Conservation (phyloP, 305 asterid species). For the Plantago coronopus region DNA sequence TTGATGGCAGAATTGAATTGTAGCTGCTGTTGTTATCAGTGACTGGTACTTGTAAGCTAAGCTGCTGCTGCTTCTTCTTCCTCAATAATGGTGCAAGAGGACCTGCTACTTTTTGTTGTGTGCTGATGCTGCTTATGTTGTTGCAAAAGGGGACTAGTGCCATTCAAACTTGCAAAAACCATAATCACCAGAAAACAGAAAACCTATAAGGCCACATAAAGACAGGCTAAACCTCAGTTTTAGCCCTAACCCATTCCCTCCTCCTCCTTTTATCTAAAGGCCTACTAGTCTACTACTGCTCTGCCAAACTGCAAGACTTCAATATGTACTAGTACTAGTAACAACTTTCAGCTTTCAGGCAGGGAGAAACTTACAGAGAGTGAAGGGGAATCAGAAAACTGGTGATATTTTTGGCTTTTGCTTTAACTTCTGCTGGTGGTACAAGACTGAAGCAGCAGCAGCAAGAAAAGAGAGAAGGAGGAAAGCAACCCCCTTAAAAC, state of each 20-base stretch:
- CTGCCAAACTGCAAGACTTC: no score
- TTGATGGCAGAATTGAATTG: not conserved
- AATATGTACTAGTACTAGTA: conserved; percentile 16
- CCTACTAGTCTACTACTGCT: no score
- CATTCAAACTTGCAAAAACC: conserved; percentile 52
- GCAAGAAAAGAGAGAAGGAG: no score
- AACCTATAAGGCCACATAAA: not conserved
- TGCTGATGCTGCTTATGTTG: not conserved
- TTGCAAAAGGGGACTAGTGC: conserved; percentile 30
- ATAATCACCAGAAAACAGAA: conserved; percentile 17
- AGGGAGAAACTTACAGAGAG: no score
- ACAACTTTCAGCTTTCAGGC: not conserved
- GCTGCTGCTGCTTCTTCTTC: conserved; percentile 11
- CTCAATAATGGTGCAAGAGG: no score
- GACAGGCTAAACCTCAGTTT: conserved; percentile 6
- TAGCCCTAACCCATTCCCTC: conserved; percentile 63
- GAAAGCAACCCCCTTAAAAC: no score
- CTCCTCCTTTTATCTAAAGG: no score
- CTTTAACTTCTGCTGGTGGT: no score
- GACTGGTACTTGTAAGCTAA: conserved; percentile 15
- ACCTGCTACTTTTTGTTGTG: not conserved
- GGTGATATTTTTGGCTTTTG: no score
- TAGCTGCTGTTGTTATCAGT: conserved; percentile 14
- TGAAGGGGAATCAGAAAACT: no score
- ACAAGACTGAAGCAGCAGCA: no score